Evolutionary conservation across 768 basidiomycete species (phyloP).

Genomic region (Xerocomellus amylosporus): DNA sequence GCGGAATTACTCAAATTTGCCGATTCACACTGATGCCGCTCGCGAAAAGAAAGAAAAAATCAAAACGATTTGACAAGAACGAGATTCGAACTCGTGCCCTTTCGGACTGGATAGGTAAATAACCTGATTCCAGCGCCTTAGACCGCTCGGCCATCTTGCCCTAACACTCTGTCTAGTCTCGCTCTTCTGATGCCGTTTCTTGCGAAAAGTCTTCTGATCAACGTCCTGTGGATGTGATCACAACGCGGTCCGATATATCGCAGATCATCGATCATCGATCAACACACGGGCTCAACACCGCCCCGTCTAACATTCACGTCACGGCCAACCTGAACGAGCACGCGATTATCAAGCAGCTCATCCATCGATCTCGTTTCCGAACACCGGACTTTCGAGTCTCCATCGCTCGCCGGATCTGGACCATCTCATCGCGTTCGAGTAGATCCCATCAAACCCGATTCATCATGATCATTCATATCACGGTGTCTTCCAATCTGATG

Average conservation of each 20-base stretch:
- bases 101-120: constrained; percentile 24
- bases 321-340: neutral
- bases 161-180: neutral
- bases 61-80: constrained; percentile 31
- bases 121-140: constrained; percentile 57
- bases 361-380: neutral
- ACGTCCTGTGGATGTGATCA: too few relatives aligned
- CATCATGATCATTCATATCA: neutral
- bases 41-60: too few relatives aligned
- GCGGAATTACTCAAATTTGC: too few relatives aligned
- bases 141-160: constrained; percentile 57
- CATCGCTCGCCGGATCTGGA: neutral
- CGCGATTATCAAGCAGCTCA: neutral
- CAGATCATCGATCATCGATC: too few relatives aligned
- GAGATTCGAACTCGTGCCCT: constrained; percentile 40
- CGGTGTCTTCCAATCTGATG: neutral
- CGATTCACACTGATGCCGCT: too few relatives aligned
- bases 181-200: neutral
- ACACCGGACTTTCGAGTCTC: too few relatives aligned
- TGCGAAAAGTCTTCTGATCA: too few relatives aligned
- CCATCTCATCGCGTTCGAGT: neutral
- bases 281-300: too few relatives aligned
- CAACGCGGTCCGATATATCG: too few relatives aligned
- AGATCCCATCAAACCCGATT: neutral
- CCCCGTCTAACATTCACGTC: too few relatives aligned